Evolutionary conservation across 2,329 filamentous ascomycete species (phyloP), one percentile per base, ranked within the genome.

Genomic region (Colletotrichum acutatum): DNA sequence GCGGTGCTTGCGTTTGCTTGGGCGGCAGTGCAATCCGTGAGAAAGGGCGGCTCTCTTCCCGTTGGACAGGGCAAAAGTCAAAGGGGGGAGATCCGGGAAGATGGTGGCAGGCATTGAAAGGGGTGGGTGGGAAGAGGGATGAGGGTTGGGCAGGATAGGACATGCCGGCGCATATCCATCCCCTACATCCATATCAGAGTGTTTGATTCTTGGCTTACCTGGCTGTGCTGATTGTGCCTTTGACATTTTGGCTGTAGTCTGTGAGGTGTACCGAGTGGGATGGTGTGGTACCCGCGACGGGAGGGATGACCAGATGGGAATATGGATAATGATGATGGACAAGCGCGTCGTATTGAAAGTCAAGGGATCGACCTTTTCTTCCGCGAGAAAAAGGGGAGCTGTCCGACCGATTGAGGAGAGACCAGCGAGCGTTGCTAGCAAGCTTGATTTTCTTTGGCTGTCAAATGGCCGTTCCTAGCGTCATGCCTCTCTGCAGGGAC

Each of bases 201-300:
- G 53, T 52, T 72, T 58, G 66, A 66, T 61, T 61, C 66, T 74
- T 71, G 67, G 69, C 75, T 76, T 76, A 76, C 75, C 75, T 76
- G 74, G 64, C 74, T 75, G 75, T 71, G 75, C 67, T 61, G 74
- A 71, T 71, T 75, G 70, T 75, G 74, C 62, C 53, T 71, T 68
- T 53, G 75, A 73, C 75, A 76, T 76, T 64, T 70, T 75, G 74
- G 57, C 59, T 57, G 53, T 59, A 57, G 24, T 61, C 54, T 72
- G 71, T 65, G 66, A 70, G 30, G 68, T 59, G 1, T 49, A 49
- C 42, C 42, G 42, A 11, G 52, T 28, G 32, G 32, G 52, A 65
- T 65, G 62, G 52, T 30, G 68, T 72, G 68, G 66, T 70, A 61
- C 60, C 66, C 46, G 67, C 32, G 58, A 65, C 60, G 60, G 67